These are phyloP conservation scores for Talaromyces sp. DNA, from an alignment of 2,329 filamentous ascomycete species.

Conservation along the genomic window DNA sequence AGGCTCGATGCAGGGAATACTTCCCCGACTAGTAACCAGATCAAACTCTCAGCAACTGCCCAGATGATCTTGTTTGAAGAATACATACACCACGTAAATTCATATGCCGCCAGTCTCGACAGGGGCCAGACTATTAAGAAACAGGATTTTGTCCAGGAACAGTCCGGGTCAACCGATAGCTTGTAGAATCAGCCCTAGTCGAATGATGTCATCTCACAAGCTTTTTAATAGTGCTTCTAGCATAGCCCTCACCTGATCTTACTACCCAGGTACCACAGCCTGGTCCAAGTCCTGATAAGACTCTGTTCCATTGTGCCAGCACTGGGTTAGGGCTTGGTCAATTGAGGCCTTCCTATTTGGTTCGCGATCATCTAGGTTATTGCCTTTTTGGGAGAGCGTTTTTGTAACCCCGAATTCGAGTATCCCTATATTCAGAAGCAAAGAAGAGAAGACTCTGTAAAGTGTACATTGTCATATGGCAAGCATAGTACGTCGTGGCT, in stretches of 20 bases:
- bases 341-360: not conserved
- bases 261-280: not conserved
- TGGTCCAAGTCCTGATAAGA: not conserved
- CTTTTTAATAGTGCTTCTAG: not conserved
- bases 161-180: not conserved
- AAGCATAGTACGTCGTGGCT: slow-evolving; percentile 9
- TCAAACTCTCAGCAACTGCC: not conserved
- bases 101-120: not conserved
- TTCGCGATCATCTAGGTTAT: not conserved
- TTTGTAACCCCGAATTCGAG: not conserved
- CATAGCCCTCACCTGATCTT: not conserved
- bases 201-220: not conserved
- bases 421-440: not conserved
- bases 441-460: not conserved
- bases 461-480: not conserved
- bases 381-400: not conserved
- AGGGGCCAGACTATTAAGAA: not conserved
- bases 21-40: not conserved
- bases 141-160: not conserved
- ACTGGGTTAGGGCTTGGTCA: not conserved
- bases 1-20: not conserved
- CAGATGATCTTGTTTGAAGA: not conserved
- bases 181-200: not conserved
- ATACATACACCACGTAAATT: not conserved
- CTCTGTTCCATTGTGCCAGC: not conserved